Evolutionary conservation across 2,329 filamentous ascomycete genomes (phyloP), one percentile per base, ranked within the genome.

Genomic region (Talaromyces pinophilus): DNA sequence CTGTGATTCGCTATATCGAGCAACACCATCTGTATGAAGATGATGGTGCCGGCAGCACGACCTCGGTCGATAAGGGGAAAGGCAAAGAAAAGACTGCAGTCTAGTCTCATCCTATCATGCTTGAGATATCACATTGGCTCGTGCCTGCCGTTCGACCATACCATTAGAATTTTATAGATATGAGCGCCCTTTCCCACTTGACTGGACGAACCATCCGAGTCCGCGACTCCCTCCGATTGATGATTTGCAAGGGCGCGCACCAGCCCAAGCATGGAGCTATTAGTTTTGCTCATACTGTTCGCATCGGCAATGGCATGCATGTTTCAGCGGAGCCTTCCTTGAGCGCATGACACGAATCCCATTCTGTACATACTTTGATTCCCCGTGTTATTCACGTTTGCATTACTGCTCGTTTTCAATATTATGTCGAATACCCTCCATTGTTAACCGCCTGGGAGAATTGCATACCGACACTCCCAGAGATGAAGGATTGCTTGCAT

Each of bases 1-100:
- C 87, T 3, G 91, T 94, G 59, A 90, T 92, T 64, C 82, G 88
- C 66, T 92, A 92, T 74, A 92, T 92, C 68, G 85, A 89, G 66
- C 82, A 90, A 69, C 84, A 91, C 69, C 82, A 83, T 44, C 79
- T 92, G 3, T 92, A 91, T 72, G 81, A 84, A 66, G 87, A 89
- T 60, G 79, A 85, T 54, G 70, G 73, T 40, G 68, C 71, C 22
- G 68, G 68, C 8, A 65, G 65, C 59, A 67, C 74, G 5, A 67
- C 72, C 2, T 69, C 72, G 17, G 40, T 63, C 28, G 76, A 79
- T 60, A 79, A 78, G 62, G 76, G 75, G 33, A 79, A 79, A 65
- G 72, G 70, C 19, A 70, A 67, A 30, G 74, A 57, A 25, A 35
- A 74, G 35, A 70, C 38, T 44, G 40, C 57, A 46, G 57, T 15